These are phyloP conservation scores for Amphibolis antarctica DNA, from an alignment of 106 monocot genomes.

Conservation along the genomic window DNA sequence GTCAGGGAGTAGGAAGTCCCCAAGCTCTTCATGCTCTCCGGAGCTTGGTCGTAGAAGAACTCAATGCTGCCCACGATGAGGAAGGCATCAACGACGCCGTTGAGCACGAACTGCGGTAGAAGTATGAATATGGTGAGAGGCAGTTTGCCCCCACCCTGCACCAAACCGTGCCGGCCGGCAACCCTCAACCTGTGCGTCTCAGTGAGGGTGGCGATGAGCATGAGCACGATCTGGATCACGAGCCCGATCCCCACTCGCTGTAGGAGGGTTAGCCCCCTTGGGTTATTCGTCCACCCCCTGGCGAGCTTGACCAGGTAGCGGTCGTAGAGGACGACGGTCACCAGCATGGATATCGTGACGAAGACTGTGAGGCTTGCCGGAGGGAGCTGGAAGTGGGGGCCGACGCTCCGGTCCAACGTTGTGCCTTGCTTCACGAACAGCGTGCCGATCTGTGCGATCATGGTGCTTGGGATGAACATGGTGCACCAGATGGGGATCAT, in stretches of 20 bases:
- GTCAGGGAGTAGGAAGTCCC: constrained; percentile 12
- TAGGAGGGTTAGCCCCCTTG: constrained; percentile 9
- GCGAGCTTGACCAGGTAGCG: background rate
- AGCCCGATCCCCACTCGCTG: constrained; percentile 6
- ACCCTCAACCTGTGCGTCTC: background rate
- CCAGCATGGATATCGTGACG: constrained; percentile 46
- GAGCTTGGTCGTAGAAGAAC: constrained; percentile 82
- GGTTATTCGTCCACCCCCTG: constrained; percentile 6
- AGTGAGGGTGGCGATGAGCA: constrained; percentile 5
- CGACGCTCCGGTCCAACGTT: constrained; percentile 41
- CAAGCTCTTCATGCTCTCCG: constrained; percentile 74
- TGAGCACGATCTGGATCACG: constrained; percentile 9
- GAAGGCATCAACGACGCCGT: constrained; percentile 11
- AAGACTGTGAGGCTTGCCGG: constrained; percentile 33
- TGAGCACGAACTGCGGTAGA: constrained; percentile 6
- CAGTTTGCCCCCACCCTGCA: background rate
- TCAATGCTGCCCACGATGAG: constrained; percentile 23
- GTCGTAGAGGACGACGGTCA: constrained; percentile 19
- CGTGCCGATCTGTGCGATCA: constrained; percentile 39
- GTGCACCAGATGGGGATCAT: constrained; percentile 38
- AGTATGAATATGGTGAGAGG: constrained; percentile 12
- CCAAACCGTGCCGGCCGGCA: background rate
- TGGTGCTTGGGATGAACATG: constrained; percentile 32
- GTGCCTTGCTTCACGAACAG: constrained; percentile 54
- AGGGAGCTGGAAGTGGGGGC: constrained; percentile 37